Evolutionary conservation across 139 green algal genomes (phyloP).

Genomic region (Mesostigma viride): DNA sequence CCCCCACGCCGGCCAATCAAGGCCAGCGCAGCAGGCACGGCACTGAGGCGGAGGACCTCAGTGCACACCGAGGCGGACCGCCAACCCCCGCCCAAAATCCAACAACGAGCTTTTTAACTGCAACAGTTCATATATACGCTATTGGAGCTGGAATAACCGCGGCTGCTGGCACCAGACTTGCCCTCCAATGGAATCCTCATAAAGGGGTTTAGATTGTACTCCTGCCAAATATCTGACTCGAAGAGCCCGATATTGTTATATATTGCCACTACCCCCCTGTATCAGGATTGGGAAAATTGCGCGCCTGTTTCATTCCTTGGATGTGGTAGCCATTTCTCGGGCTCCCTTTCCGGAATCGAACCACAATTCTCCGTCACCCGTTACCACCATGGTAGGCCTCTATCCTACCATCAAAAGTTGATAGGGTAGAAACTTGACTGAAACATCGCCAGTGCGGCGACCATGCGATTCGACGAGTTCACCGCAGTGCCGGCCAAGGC

Average conservation of each 20-base stretch:
- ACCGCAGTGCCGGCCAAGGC: constrained; percentile 34
- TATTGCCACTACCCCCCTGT: constrained; percentile 45
- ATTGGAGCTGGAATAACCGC: constrained; percentile 30
- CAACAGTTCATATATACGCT: constrained; percentile 92
- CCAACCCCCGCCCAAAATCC: constrained; percentile 58
- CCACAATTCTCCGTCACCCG: constrained; percentile 44
- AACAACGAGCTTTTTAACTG: constrained; percentile 45
- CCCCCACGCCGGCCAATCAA: too few relatives aligned
- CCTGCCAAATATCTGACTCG: constrained; percentile 7
- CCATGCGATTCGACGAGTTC: constrained; percentile 82
- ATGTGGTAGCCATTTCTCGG: background rate
- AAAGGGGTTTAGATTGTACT: constrained; percentile 12
- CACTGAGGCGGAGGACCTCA: constrained; percentile 60
- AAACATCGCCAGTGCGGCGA: constrained; percentile 67
- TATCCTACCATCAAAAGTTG: too few relatives aligned
- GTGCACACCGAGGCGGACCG: constrained; percentile 75
- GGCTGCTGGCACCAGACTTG: constrained; percentile 15
- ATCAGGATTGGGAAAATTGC: constrained; percentile 18
- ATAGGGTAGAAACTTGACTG: constrained; percentile 92
- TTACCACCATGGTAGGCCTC: constrained; percentile 72
- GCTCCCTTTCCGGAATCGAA: too few relatives aligned
- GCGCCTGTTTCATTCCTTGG: constrained; percentile 5
- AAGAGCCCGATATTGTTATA: constrained; percentile 45
- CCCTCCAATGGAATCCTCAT: constrained; percentile 9
- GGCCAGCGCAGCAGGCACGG: too few relatives aligned